Percentiles rank a stretch among this genome's conserved stretches.
phyloP scores from a whole-genome alignment of 495 filamentous ascomycete genomes.

The Penicillium atrosanguineum region DNA sequence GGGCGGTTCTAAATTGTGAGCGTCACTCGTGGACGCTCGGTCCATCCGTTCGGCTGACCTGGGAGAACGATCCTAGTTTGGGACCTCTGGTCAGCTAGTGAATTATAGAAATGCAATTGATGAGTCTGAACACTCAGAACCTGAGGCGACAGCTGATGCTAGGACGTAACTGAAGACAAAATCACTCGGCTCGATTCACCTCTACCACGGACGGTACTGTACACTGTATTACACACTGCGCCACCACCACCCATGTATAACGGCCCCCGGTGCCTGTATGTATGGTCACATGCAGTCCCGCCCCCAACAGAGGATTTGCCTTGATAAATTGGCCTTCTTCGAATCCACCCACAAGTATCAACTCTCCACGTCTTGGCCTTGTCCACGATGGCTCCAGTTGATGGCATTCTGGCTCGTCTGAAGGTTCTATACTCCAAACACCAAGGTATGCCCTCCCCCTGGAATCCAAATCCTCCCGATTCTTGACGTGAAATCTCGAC shows the following conservation, averaged over 20 bases:
- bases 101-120: neutral
- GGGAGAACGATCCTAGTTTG: neutral
- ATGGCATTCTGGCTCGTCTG: constrained; percentile 32
- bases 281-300: neutral
- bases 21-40: constrained; percentile 14
- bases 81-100: neutral
- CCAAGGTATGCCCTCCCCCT: constrained; percentile 19
- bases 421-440: constrained; percentile 38
- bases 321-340: neutral
- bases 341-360: neutral
- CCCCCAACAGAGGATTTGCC: constrained; percentile 7
- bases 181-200: neutral
- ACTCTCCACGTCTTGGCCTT: neutral
- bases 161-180: neutral
- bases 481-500: neutral
- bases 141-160: neutral
- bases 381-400: constrained; percentile 34
- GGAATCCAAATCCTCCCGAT: neutral
- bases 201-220: neutral
- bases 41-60: constrained; percentile 19
- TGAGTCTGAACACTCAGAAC: neutral
- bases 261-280: neutral
- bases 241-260: neutral
- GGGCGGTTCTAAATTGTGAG: neutral
- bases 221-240: neutral